phyloP scores from a whole-genome alignment of 1,284 basidiomycete species.

The Bjerkandera adusta region DNA sequence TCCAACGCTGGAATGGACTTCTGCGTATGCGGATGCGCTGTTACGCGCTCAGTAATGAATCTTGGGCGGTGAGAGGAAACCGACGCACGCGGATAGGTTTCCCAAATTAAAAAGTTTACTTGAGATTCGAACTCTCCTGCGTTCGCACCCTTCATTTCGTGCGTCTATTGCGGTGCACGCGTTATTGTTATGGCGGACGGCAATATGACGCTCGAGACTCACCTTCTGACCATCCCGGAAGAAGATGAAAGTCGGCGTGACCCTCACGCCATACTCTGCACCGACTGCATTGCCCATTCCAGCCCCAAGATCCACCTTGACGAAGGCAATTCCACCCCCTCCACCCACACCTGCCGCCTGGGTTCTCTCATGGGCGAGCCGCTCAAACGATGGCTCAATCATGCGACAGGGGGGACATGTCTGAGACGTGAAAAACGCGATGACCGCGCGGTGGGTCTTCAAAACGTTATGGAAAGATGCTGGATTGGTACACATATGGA shows the following conservation, averaged over 20 bases:
- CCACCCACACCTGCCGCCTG: conserved; percentile 30
- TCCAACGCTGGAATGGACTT: conserved; percentile 62
- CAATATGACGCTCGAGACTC: conserved; percentile 12
- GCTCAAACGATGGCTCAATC: conserved; percentile 64
- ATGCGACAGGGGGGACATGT: conserved; percentile 62
- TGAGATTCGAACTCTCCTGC: conserved; percentile 63
- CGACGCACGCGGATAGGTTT: conserved; percentile 75
- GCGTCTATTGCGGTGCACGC: conserved; percentile 40
- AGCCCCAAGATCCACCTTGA: conserved; percentile 77
- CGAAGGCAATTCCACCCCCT: conserved; percentile 57
- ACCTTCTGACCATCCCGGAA: conserved; percentile 80
- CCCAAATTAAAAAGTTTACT: conserved; percentile 69
- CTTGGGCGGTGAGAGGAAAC: not conserved
- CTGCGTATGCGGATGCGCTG: conserved; percentile 75
- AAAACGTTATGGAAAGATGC: conserved; percentile 53
- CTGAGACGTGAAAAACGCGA: conserved; percentile 66
- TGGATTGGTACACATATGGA: conserved; percentile 58
- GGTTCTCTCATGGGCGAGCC: conserved; percentile 43
- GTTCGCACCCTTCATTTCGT: conserved; percentile 77
- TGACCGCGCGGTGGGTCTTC: conserved; percentile 46
- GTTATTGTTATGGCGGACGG: not conserved
- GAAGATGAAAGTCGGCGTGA: conserved; percentile 85
- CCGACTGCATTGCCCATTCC: conserved; percentile 64
- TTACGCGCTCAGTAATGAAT: not conserved
- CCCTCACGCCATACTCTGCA: conserved; percentile 63